These are phyloP conservation scores for Stentor roeselii DNA, from an alignment of 73 alveolate genomes.

Conservation along the genomic window DNA sequence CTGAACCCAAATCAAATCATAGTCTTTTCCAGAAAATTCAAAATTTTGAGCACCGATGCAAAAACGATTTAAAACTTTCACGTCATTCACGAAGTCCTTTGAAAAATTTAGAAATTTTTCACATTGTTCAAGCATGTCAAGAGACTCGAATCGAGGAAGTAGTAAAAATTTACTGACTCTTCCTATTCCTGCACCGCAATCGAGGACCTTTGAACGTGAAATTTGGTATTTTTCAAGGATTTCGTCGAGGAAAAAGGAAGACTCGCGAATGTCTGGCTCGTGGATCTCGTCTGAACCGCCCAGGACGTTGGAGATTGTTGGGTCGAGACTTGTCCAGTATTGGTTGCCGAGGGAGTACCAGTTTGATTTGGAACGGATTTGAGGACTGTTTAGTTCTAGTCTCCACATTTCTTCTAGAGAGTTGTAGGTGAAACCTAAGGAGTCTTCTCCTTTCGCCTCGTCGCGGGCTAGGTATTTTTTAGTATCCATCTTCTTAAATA, in stretches of 20 bases:
- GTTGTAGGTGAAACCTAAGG: constrained; percentile 35
- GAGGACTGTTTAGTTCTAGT: constrained; percentile 38
- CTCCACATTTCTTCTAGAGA: constrained; percentile 53
- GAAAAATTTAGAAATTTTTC: constrained; percentile 48
- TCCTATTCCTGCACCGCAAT: constrained; percentile 84
- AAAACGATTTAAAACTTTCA: constrained; percentile 35
- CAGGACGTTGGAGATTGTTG: constrained; percentile 52
- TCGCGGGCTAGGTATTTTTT: not conserved
- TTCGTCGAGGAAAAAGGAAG: constrained; percentile 35
- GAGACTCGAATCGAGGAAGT: constrained; percentile 46
- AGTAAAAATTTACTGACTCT: constrained; percentile 61
- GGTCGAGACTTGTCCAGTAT: constrained; percentile 59
- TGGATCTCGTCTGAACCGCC: constrained; percentile 59
- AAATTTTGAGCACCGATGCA: constrained; percentile 32
- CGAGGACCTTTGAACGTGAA: constrained; percentile 51
- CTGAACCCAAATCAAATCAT: constrained; percentile 70
- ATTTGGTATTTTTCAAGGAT: constrained; percentile 29
- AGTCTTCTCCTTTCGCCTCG: constrained; percentile 46
- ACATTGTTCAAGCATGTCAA: constrained; percentile 65
- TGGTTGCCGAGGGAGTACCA: constrained; percentile 48
- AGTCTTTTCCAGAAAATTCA: constrained; percentile 2
- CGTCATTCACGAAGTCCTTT: constrained; percentile 39
- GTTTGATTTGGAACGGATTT: constrained; percentile 34
- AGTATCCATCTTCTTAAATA: constrained; percentile 23
- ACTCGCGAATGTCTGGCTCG: constrained; percentile 48